These are phyloP conservation scores for Phaeosphaeriaceae sp. DNA, from an alignment of 2,329 filamentous ascomycete genomes.

Conservation along the genomic window DNA sequence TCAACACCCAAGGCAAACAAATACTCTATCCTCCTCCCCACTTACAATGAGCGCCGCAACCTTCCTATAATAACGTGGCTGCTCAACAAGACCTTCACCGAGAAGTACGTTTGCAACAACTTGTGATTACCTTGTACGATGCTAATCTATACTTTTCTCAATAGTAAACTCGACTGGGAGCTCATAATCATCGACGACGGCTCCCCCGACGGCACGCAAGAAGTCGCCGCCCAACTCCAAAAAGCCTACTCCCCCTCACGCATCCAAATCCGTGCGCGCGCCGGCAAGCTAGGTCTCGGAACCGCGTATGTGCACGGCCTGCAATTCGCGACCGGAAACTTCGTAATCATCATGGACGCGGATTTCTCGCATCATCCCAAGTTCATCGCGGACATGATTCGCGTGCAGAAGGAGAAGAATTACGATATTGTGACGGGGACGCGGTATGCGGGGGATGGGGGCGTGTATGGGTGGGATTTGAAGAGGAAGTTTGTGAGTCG, in stretches of 20 bases:
- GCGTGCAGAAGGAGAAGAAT: slow-evolving; percentile 74
- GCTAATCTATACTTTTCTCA: slow-evolving; percentile 15
- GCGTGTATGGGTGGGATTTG: slow-evolving; percentile 96
- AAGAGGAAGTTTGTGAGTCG: slow-evolving; percentile 78
- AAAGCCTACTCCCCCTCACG: slow-evolving; percentile 77
- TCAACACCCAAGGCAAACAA: slow-evolving; percentile 65
- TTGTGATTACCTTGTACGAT: neutral
- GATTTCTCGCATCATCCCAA: slow-evolving; percentile 99
- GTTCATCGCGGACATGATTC: slow-evolving; percentile 95
- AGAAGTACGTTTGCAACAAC: slow-evolving; percentile 67
- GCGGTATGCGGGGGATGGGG: slow-evolving; percentile 82
- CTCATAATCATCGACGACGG: slow-evolving; percentile 98
- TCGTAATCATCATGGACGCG: slow-evolving; percentile 99
- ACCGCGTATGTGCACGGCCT: slow-evolving; percentile 96
- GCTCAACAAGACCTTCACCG: slow-evolving; percentile 87
- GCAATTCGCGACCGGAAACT: slow-evolving; percentile 89
- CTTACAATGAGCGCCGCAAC: slow-evolving; percentile 98
- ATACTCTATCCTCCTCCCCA: slow-evolving; percentile 97
- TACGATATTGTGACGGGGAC: slow-evolving; percentile 98
- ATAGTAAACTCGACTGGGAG: slow-evolving; percentile 92
- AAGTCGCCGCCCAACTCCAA: slow-evolving; percentile 87
- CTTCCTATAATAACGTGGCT: slow-evolving; percentile 95
- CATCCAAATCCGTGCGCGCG: slow-evolving; percentile 83
- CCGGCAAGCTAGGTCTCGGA: slow-evolving; percentile 95
- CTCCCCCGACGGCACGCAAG: slow-evolving; percentile 93